A percentile compares a stretch with the other conserved stretches of the same genome.
Conservation (phyloP, 2,329 filamentous ascomycete species). For the Colletotrichum scovillei region DNA sequence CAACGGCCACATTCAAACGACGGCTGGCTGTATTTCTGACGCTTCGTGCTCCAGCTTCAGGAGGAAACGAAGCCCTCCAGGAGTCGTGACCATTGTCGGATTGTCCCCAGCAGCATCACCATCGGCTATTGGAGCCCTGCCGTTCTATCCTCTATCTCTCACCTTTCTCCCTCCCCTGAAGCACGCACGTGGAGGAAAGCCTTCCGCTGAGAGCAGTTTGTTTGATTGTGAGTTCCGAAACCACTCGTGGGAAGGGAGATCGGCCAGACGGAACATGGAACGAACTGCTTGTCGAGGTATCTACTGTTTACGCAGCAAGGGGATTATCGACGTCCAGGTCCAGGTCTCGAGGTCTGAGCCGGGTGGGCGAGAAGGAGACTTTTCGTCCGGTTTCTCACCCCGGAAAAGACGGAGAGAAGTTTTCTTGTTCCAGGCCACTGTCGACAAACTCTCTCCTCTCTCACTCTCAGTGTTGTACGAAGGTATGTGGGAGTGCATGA, state of each 20-base stretch:
- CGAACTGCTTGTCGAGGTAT: conserved; percentile 13
- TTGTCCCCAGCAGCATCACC: not conserved
- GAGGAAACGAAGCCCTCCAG: not conserved
- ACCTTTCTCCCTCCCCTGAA: not conserved
- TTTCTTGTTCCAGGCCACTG: not conserved
- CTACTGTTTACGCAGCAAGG: not conserved
- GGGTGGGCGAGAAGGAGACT: conserved; percentile 20
- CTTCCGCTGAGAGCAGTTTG: not conserved
- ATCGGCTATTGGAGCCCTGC: too few species aligned
- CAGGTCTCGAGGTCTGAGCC: not conserved
- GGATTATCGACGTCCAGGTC: not conserved
- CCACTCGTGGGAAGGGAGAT: conserved; percentile 5
- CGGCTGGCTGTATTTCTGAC: not conserved
- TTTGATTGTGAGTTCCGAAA: conserved; percentile 19
- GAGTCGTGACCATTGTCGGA: not conserved
- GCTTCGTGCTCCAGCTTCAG: not conserved
- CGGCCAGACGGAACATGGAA: conserved; percentile 29
- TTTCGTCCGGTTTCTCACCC: conserved; percentile 34
- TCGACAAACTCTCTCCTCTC: too few species aligned
- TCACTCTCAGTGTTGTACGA: not conserved
- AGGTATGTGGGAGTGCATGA: not conserved
- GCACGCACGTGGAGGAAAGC: not conserved
- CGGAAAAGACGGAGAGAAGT: not conserved
- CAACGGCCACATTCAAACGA: not conserved
- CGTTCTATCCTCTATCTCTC: not conserved